phyloP scores from a whole-genome alignment of 2,329 filamentous ascomycete species.

The Fusarium newnesense region DNA sequence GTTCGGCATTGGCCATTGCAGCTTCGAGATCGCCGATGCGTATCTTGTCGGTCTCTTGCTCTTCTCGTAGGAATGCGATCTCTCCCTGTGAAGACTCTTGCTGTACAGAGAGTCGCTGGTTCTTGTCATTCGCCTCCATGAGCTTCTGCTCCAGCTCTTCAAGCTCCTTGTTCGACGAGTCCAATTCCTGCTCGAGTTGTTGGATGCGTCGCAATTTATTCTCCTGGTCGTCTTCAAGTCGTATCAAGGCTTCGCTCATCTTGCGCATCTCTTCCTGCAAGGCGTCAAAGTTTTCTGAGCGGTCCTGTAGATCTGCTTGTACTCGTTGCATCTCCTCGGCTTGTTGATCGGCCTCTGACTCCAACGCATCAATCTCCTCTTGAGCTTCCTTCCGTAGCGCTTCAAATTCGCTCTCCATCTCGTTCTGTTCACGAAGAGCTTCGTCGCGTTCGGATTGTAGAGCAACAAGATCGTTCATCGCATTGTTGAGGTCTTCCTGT shows the following conservation, averaged over 20 bases:
- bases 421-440: conserved; percentile 72
- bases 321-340: conserved; percentile 76
- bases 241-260: conserved; percentile 85
- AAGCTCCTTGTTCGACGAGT: conserved; percentile 86
- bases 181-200: conserved; percentile 83
- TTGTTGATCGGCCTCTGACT: conserved; percentile 78
- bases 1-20: conserved; percentile 80
- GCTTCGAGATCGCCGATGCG: conserved; percentile 95
- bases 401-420: conserved; percentile 70
- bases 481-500: conserved; percentile 83
- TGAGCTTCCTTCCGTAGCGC: conserved; percentile 71
- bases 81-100: conserved; percentile 93
- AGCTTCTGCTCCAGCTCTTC: conserved; percentile 87
- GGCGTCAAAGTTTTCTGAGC: conserved; percentile 88
- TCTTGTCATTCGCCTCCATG: conserved; percentile 86
- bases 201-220: conserved; percentile 82
- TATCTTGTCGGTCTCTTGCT: conserved; percentile 98
- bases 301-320: conserved; percentile 76
- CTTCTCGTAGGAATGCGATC: conserved; percentile 93
- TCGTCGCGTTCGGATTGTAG: conserved; percentile 89
- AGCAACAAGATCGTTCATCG: conserved; percentile 81
- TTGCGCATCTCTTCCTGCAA: conserved; percentile 93
- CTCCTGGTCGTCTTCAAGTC: conserved; percentile 89
- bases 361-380: conserved; percentile 72
- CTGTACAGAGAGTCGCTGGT: conserved; percentile 87